Base-by-base conservation (phyloP, 2,329 filamentous ascomycete species). In the Sporothrix variecibatus region DNA sequence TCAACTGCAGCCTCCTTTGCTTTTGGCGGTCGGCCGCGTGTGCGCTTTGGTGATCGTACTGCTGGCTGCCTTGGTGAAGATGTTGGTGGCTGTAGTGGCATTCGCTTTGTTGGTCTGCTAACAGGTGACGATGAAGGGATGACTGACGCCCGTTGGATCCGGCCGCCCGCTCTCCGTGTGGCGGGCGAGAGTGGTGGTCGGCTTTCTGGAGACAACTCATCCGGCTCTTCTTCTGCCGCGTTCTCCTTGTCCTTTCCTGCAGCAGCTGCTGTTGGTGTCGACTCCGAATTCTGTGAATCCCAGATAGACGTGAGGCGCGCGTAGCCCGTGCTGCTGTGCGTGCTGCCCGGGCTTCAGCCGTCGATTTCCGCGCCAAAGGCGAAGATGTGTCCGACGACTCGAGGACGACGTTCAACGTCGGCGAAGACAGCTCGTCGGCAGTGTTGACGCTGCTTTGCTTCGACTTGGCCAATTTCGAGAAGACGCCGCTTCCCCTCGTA, bases 351-450 rank as follows among this genome's bases (percentile, higher is more conserved):
- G 51, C 34, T 8, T 49, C 51, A 3, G 40, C 73, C 0, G 72
- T 72, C 12, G 76, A 77, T 28, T 77, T 77, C 46, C 70, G 76
- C 0, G 76, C 76, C 51, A 77, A 71, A 12, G 76, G 76, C 34
- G 76, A 77, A 7, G 76, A 77, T 3, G 71, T 58, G 15, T 49
- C 53, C 2, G 12, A 28, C 1, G 51, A 31, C 26, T 68, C 72
- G 8, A 73, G 46, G 5, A 56, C 49, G 26, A 40, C 72, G 23
- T 34, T 53, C 51, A 72, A 49, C 2, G 75, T 49, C 1, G 76
- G 72, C 26, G 80, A 80, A 17, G 81, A 82, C 8, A 81, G 73
- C 69, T 81, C 81, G 73, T 82, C 80, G 31, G 78, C 53, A 6
- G 77, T 78, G 20, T 78, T 77, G 15, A 58, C 74, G 2, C 71